Evolutionary conservation across 163 green algal species (phyloP), one percentile per base, ranked within the genome.

Genomic region (Volvox carteri): DNA sequence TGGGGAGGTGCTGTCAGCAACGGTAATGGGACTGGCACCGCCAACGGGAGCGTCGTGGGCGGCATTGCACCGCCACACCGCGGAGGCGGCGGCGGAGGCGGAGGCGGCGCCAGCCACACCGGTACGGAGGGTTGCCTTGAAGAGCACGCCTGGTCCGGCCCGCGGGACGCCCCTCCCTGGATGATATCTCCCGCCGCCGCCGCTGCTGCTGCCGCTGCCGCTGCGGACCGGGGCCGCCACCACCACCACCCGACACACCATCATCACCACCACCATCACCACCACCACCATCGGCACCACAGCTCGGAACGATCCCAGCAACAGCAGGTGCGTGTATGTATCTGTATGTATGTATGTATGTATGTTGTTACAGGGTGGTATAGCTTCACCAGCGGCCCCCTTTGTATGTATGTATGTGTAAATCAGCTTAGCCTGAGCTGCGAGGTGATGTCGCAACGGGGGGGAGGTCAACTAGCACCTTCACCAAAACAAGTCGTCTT

Each of bases 321-420:
- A 19, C 78, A 86, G 19, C 78, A 86, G 70, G 70, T 78, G 41
- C n/a, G n/a, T n/a, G n/a, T n/a, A n/a, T n/a, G n/a, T n/a, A n/a
- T n/a, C n/a, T n/a, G n/a, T n/a, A n/a, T n/a, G n/a, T n/a, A n/a
- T n/a, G n/a, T n/a, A n/a, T n/a, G n/a, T n/a, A n/a, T n/a, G n/a
- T n/a, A n/a, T n/a, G n/a, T n/a, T n/a, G n/a, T n/a, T n/a, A n/a
- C n/a, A n/a, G n/a, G n/a, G n/a, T n/a, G n/a, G n/a, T n/a, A n/a
- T n/a, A n/a, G n/a, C n/a, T n/a, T n/a, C n/a, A n/a, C n/a, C n/a
- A n/a, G n/a, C n/a, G n/a, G n/a, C n/a, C n/a, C n/a, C n/a, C n/a
- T n/a, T n/a, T n/a, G n/a, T n/a, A n/a, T n/a, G n/a, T n/a, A n/a
- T n/a, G n/a, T n/a, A n/a, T n/a, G n/a, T n/a, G n/a, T n/a, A n/a